phyloP scores from a whole-genome alignment of 345 rosid species.

The Rhodamnia argentea region DNA sequence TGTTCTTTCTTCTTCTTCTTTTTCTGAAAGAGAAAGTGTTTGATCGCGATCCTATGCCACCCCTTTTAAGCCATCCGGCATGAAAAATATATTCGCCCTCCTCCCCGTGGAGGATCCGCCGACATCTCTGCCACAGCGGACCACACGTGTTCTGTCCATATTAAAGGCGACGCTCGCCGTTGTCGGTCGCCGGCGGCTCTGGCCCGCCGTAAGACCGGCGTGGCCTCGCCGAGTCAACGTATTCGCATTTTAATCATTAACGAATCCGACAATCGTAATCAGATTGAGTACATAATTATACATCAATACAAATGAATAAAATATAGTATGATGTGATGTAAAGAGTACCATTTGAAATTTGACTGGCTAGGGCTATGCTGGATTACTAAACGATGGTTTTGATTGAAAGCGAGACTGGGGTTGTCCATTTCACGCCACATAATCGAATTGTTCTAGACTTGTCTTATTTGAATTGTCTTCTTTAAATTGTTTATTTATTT shows the following conservation, averaged over 20 bases:
- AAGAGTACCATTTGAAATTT: not conserved
- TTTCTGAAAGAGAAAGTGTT: accelerated
- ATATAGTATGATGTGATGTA: too few species aligned
- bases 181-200: too few species aligned
- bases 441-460: not conserved
- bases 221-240: too few species aligned
- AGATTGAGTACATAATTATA: too few species aligned
- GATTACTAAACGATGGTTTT: not conserved
- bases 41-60: not conserved
- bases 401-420: not conserved
- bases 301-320: too few species aligned
- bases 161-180: too few species aligned
- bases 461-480: not conserved
- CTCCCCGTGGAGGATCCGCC: not conserved
- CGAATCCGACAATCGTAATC: too few species aligned
- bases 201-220: too few species aligned
- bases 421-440: not conserved
- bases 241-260: too few species aligned
- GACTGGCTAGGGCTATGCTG: not conserved
- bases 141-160: too few species aligned
- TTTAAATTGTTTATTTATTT: not conserved
- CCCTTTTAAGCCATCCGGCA: not conserved
- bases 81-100: not conserved
- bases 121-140: too few species aligned
- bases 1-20: not conserved